phyloP scores from a whole-genome alignment of 2,329 filamentous ascomycete genomes.

The Monosporascus sp. region DNA sequence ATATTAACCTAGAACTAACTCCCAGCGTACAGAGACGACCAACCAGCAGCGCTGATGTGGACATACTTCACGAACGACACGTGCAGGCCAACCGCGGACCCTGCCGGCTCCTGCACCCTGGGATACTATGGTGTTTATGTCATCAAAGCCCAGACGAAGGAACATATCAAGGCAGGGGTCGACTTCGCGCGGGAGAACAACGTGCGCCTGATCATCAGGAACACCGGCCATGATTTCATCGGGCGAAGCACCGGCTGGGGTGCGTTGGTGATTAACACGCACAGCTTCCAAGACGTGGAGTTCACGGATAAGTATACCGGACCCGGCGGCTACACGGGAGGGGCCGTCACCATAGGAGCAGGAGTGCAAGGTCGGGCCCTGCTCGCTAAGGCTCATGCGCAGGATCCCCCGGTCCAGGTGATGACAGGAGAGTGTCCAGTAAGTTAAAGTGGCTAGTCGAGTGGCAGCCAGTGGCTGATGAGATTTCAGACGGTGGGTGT shows the following conservation, averaged over 20 bases:
- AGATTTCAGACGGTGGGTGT: constrained; percentile 46
- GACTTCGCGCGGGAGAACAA: constrained; percentile 41
- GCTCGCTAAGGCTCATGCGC: constrained; percentile 33
- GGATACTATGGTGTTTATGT: constrained; percentile 35
- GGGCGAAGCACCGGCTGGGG: constrained; percentile 60
- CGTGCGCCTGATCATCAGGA: constrained; percentile 49
- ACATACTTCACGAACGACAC: constrained; percentile 40
- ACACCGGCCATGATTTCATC: constrained; percentile 53
- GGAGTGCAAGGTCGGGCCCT: constrained; percentile 45
- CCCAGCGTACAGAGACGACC: constrained; percentile 16
- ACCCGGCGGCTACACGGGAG: constrained; percentile 37
- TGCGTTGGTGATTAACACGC: constrained; percentile 51
- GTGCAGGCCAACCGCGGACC: constrained; percentile 30
- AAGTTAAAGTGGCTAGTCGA: constrained; percentile 11
- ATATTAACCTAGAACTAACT: constrained; percentile 1
- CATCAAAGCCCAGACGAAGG: constrained; percentile 22
- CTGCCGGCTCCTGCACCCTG: constrained; percentile 29
- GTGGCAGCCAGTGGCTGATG: constrained; percentile 1
- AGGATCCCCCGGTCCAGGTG: constrained; percentile 35
- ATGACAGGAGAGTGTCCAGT: constrained; percentile 50
- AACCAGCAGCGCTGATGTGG: constrained; percentile 30
- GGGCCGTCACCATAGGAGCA: constrained; percentile 46
- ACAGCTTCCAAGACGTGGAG: constrained; percentile 44
- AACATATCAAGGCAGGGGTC: constrained; percentile 26
- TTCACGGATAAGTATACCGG: constrained; percentile 31